Conservation (phyloP, 1,284 basidiomycete species). For the Marasmius tenuissimus region DNA sequence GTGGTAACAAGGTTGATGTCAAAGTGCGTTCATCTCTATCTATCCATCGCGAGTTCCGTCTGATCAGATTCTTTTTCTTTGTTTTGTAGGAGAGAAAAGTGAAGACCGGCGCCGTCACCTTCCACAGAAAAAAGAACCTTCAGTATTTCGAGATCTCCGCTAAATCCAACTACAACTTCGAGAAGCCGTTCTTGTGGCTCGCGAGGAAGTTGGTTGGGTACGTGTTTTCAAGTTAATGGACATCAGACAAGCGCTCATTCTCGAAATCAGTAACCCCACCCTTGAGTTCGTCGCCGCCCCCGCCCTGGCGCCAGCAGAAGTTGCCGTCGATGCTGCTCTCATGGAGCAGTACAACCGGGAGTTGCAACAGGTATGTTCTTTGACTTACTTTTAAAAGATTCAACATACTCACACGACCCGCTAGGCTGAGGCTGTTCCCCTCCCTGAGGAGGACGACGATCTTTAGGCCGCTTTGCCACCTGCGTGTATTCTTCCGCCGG, state of each 20-base stretch:
- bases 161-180: conserved; percentile 99
- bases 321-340: conserved; percentile 78
- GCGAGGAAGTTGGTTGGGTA: conserved; percentile 97
- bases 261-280: conserved; percentile 63
- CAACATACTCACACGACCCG: background rate
- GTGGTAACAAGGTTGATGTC: conserved; percentile 99
- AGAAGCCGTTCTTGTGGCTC: conserved; percentile 99
- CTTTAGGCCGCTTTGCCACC: conserved; percentile 34
- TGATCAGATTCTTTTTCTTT: conserved; percentile 8
- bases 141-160: conserved; percentile 99
- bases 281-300: conserved; percentile 98
- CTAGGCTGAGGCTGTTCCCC: conserved; percentile 73
- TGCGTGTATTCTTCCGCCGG: background rate
- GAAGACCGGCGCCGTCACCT: conserved; percentile 97
- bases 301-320: conserved; percentile 94
- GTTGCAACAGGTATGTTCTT: conserved; percentile 58
- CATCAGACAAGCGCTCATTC: background rate
- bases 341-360: conserved; percentile 87
- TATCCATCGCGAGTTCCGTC: conserved; percentile 1
- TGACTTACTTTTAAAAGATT: background rate
- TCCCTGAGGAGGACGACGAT: conserved; percentile 82
- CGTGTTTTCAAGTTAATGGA: conserved; percentile 27
- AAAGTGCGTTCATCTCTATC: conserved; percentile 62
- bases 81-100: conserved; percentile 93
- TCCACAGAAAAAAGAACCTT: conserved; percentile 99